These are phyloP conservation scores for Trichosporon faecale DNA, from an alignment of 1,284 basidiomycete genomes.

Conservation along the genomic window DNA sequence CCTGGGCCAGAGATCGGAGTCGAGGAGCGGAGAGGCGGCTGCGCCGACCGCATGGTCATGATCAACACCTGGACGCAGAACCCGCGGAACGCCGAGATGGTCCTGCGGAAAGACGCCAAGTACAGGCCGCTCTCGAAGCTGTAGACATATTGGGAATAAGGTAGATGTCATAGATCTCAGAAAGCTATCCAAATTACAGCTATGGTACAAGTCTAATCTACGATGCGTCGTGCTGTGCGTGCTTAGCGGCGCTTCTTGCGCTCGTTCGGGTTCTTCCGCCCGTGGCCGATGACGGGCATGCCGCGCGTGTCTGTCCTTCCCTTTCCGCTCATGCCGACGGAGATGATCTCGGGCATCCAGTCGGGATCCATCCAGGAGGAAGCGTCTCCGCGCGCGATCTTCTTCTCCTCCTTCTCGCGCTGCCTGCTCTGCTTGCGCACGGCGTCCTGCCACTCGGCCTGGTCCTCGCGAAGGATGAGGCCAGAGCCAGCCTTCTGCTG, in stretches of 20 bases:
- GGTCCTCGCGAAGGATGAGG: constrained; percentile 84
- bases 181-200: background rate
- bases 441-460: constrained; percentile 77
- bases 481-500: constrained; percentile 64
- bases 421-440: constrained; percentile 69
- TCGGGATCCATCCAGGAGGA: constrained; percentile 89
- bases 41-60: constrained; percentile 22
- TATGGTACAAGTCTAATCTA: constrained; percentile 8
- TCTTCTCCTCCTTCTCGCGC: constrained; percentile 72
- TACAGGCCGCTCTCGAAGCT: background rate
- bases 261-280: constrained; percentile 82
- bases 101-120: constrained; percentile 11
- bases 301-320: constrained; percentile 62
- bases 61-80: constrained; percentile 15
- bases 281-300: constrained; percentile 78
- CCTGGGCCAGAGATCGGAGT: constrained; percentile 20
- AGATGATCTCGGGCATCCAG: constrained; percentile 84
- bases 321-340: constrained; percentile 69
- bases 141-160: background rate
- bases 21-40: constrained; percentile 14
- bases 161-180: constrained; percentile 1
- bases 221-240: too few relatives aligned
- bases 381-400: constrained; percentile 59
- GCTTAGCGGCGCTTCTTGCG: constrained; percentile 46
- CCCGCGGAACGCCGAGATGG: constrained; percentile 14